Conservation (phyloP, 2,329 filamentous ascomycete species). For the Neurospora crassa region DNA sequence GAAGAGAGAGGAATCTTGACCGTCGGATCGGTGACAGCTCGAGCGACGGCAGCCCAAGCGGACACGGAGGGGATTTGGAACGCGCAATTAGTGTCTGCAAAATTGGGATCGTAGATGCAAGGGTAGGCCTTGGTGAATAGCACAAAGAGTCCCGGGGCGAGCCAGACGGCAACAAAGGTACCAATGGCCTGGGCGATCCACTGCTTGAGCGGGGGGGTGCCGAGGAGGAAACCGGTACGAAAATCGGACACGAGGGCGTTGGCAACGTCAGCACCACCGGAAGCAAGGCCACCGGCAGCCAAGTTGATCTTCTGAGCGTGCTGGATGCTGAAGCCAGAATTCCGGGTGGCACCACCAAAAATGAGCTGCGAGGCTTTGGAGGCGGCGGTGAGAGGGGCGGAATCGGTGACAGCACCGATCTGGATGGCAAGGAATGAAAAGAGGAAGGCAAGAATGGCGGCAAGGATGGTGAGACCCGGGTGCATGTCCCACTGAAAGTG, state of each 20-base stretch:
- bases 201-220: conserved; percentile 54
- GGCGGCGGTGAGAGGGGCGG: conserved; percentile 55
- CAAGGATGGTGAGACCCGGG: conserved; percentile 45
- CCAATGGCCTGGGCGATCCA: conserved; percentile 57
- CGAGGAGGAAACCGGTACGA: conserved; percentile 57
- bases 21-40: conserved; percentile 47
- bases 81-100: conserved; percentile 38
- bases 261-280: conserved; percentile 44
- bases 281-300: conserved; percentile 49
- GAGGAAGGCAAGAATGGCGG: conserved; percentile 47
- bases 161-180: conserved; percentile 53
- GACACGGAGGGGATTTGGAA: conserved; percentile 55
- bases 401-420: conserved; percentile 49
- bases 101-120: conserved; percentile 46
- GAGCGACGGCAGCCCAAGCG: conserved; percentile 57
- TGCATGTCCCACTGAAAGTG: conserved; percentile 45
- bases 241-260: conserved; percentile 52
- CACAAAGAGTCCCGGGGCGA: conserved; percentile 58
- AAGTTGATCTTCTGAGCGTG: conserved; percentile 56
- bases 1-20: conserved; percentile 45
- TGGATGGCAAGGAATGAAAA: conserved; percentile 54
- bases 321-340: conserved; percentile 36
- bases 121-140: conserved; percentile 61
- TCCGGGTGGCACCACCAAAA: conserved; percentile 53
- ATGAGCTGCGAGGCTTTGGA: conserved; percentile 61